phyloP scores from a whole-genome alignment of 495 filamentous ascomycete genomes.

The Penicillium lividum region DNA sequence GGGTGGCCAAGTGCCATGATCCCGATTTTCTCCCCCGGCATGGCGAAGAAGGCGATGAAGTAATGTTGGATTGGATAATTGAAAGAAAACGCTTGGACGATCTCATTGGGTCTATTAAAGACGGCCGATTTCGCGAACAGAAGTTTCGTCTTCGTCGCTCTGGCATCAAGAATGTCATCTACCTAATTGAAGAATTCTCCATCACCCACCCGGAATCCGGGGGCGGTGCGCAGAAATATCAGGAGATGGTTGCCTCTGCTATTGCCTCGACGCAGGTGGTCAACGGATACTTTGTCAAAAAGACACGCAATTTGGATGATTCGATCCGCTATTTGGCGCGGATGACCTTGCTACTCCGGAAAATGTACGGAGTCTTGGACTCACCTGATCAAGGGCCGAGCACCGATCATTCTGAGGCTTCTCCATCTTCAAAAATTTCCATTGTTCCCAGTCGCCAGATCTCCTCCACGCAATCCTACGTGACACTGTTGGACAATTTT shows the following conservation, averaged over 20 bases:
- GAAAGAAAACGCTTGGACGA: slow-evolving; percentile 85
- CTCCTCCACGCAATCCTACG: slow-evolving; percentile 65
- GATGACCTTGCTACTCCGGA: slow-evolving; percentile 70
- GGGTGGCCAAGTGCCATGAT: slow-evolving; percentile 74
- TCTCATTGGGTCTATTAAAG: slow-evolving; percentile 75
- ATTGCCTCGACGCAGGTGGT: slow-evolving; percentile 81
- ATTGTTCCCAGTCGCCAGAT: slow-evolving; percentile 68
- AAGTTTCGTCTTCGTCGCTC: slow-evolving; percentile 76
- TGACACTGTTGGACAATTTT: slow-evolving; percentile 63
- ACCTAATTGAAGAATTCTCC: slow-evolving; percentile 74
- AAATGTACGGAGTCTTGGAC: slow-evolving; percentile 59
- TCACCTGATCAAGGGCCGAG: slow-evolving; percentile 13
- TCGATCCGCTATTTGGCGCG: slow-evolving; percentile 75
- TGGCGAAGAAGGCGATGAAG: slow-evolving; percentile 70
- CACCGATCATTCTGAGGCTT: slow-evolving; percentile 1
- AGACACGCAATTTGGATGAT: slow-evolving; percentile 74
- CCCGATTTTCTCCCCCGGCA: slow-evolving; percentile 53
- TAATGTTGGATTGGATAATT: slow-evolving; percentile 77
- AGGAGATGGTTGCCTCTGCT: slow-evolving; percentile 68
- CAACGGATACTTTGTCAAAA: slow-evolving; percentile 80
- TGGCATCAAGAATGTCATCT: slow-evolving; percentile 74
- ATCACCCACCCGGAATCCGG: slow-evolving; percentile 46
- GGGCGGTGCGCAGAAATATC: slow-evolving; percentile 49
- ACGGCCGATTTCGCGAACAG: slow-evolving; percentile 82
- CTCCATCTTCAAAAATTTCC: slow-evolving; percentile 17